Conservation (phyloP, 306 rosid species). For the Alnus glutinosa region DNA sequence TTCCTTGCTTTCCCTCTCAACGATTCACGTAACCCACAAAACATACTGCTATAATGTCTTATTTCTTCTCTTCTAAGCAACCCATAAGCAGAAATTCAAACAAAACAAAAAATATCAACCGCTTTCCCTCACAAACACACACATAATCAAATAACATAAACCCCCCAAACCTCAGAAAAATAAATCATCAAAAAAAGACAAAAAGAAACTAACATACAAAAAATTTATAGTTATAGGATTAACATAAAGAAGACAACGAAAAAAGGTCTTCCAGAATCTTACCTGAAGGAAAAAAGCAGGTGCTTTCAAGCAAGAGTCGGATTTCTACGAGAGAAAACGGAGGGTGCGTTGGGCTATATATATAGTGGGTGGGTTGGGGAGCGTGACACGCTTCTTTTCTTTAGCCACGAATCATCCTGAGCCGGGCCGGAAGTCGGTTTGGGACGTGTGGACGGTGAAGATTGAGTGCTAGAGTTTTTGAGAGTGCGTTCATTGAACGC, state of each 20-base stretch:
- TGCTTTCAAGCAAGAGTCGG: background rate
- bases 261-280: background rate
- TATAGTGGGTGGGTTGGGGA: background rate
- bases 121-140: too few relatives aligned
- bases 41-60: too few relatives aligned
- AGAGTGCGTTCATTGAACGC: constrained; percentile 37
- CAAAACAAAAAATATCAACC: too few relatives aligned
- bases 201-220: too few relatives aligned
- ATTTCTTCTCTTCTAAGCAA: too few relatives aligned
- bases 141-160: too few relatives aligned
- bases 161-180: too few relatives aligned
- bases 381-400: background rate
- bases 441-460: too few relatives aligned
- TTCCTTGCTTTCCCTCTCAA: too few relatives aligned
- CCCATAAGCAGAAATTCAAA: too few relatives aligned
- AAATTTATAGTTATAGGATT: background rate
- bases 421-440: background rate
- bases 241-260: background rate
- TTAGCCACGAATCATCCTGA: background rate
- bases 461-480: background rate
- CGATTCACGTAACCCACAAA: too few relatives aligned
- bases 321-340: rapidly evolving
- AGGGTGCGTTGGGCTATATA: background rate
- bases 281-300: background rate
- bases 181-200: too few relatives aligned